Evolutionary conservation across 2,329 filamentous ascomycete species (phyloP).

Genomic region (Verticillium alfalfae): DNA sequence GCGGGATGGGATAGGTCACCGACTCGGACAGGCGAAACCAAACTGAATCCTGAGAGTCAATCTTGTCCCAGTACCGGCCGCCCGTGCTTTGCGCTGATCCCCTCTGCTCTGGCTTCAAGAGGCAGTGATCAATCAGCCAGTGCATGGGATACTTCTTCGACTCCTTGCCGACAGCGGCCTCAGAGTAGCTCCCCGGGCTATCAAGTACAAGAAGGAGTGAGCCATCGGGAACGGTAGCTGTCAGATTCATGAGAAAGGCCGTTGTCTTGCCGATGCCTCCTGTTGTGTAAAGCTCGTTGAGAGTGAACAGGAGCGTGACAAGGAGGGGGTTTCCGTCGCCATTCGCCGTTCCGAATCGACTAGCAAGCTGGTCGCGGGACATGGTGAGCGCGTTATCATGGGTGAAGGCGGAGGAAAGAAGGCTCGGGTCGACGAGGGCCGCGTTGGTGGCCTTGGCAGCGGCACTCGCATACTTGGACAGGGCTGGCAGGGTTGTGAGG

Average conservation of each 20-base stretch:
- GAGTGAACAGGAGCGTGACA: conserved; percentile 84
- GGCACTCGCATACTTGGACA: conserved; percentile 49
- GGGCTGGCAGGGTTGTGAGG: conserved; percentile 44
- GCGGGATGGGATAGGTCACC: conserved; percentile 72
- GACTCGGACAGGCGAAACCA: conserved; percentile 74
- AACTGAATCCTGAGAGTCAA: conserved; percentile 68
- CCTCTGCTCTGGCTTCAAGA: conserved; percentile 43
- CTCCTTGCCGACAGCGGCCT: conserved; percentile 62
- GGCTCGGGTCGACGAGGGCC: conserved; percentile 32
- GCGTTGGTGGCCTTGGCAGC: conserved; percentile 36
- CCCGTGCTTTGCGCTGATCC: conserved; percentile 10
- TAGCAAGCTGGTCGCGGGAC: conserved; percentile 22
- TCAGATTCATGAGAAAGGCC: conserved; percentile 65
- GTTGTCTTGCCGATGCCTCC: conserved; percentile 71
- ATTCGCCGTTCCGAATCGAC: conserved; percentile 17
- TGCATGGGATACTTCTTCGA: conserved; percentile 81
- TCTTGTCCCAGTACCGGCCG: conserved; percentile 61
- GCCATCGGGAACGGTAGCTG: conserved; percentile 47
- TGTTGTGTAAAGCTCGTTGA: conserved; percentile 88
- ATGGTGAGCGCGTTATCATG: conserved; percentile 46
- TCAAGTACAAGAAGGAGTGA: conserved; percentile 81
- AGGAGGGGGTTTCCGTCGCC: conserved; percentile 37
- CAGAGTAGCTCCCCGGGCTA: conserved; percentile 89
- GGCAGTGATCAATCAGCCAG: conserved; percentile 80
- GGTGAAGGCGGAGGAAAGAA: conserved; percentile 34